Evolutionary conservation across 345 rosid genomes (phyloP).

Genomic region (Ceriops zippeliana): DNA sequence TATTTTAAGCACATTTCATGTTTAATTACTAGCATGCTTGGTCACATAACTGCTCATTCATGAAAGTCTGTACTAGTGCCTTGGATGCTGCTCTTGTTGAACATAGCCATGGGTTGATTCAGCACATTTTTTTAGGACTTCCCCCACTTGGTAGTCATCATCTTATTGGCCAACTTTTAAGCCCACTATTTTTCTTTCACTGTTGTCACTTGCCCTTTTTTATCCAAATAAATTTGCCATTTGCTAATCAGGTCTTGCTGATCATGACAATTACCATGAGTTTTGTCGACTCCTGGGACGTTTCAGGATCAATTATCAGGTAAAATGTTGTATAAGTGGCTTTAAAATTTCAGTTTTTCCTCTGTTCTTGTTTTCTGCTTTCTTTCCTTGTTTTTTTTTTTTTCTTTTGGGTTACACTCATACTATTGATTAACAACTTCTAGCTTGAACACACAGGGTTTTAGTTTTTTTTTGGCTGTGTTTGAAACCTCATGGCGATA

Average conservation of each 20-base stretch:
- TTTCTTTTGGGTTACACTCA: too few relatives aligned
- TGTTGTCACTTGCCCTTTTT: constrained; percentile 7
- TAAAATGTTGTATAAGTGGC: constrained; percentile 19
- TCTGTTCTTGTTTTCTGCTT: not conserved
- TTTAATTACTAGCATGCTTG: too few relatives aligned
- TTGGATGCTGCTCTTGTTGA: not conserved
- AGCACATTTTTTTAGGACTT: not conserved
- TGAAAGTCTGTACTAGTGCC: not conserved
- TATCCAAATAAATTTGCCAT: constrained; percentile 5
- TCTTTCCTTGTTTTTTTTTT: not conserved
- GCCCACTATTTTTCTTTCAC: not conserved
- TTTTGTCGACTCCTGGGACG: constrained; percentile 99
- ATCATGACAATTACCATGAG: constrained; percentile 99
- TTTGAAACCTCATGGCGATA: too few relatives aligned
- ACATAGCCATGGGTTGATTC: not conserved
- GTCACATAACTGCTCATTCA: too few relatives aligned
- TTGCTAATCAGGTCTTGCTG: constrained; percentile 80
- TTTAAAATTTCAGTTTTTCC: not conserved
- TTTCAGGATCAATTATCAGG: constrained; percentile 95
- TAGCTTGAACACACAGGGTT: too few relatives aligned
- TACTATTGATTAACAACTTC: too few relatives aligned
- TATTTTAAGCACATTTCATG: too few relatives aligned
- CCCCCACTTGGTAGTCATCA: too few relatives aligned
- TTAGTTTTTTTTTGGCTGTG: too few relatives aligned
- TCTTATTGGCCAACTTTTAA: constrained; percentile 10